Evolutionary conservation across 305 asterid genomes (phyloP).

Genomic region (Euphrasia arctica): DNA sequence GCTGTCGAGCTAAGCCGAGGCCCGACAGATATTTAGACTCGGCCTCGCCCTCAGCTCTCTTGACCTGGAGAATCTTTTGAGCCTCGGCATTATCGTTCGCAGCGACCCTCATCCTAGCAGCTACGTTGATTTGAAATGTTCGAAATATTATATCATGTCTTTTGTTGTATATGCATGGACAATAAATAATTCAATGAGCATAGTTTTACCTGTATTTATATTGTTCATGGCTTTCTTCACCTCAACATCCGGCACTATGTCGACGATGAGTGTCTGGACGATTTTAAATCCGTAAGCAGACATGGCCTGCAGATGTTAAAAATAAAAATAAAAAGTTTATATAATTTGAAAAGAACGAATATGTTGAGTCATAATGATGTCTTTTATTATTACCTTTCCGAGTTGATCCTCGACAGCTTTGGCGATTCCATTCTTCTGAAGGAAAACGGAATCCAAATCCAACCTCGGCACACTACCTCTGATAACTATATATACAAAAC

Average conservation of each 20-base stretch:
- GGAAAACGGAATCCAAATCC: slow-evolving; percentile 32
- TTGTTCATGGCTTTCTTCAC: slow-evolving; percentile 35
- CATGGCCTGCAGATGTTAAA: slow-evolving; percentile 28
- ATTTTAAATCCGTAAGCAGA: slow-evolving; percentile 34
- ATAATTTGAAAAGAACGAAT: background rate
- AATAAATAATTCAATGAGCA: background rate
- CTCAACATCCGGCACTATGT: slow-evolving; percentile 30
- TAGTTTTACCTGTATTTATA: slow-evolving; percentile 31
- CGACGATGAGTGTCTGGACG: slow-evolving; percentile 37
- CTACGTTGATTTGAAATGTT: background rate
- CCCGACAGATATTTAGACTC: slow-evolving; percentile 95
- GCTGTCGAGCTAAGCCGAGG: slow-evolving; percentile 90
- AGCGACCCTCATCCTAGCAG: background rate
- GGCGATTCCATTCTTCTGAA: slow-evolving; percentile 39
- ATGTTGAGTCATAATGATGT: background rate
- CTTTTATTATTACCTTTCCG: slow-evolving; percentile 27
- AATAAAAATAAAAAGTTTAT: background rate
- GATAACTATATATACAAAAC: slow-evolving; percentile 23
- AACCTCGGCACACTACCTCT: slow-evolving; percentile 36
- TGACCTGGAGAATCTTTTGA: slow-evolving; percentile 25
- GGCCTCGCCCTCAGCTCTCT: slow-evolving; percentile 94
- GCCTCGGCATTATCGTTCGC: slow-evolving; percentile 74
- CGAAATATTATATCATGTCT: background rate
- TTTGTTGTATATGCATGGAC: background rate
- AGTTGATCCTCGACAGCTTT: slow-evolving; percentile 37